Base-by-base conservation (phyloP, 331 rosid genomes). In the Phaseolus coccineus region DNA sequence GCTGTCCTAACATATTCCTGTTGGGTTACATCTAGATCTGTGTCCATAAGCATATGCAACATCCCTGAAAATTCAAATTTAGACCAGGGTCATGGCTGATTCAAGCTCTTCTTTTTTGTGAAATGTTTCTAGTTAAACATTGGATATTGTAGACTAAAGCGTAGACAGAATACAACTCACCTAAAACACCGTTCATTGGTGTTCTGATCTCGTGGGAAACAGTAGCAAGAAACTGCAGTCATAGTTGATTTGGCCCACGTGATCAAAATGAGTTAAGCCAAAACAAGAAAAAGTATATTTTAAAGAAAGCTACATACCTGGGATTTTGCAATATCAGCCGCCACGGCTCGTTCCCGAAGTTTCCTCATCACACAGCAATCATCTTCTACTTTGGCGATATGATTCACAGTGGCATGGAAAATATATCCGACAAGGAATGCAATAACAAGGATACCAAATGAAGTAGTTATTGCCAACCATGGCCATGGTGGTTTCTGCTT, bases 41-140 rank as follows among this genome's bases (percentile, higher is more conserved):
- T 91, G 87, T 96, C 98, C 98, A 96, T 91, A 48, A 96, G 97
- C 94, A 96, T 89, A 73, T 96, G 80, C 91, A 90, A 80, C 99
- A 90, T 96, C 82, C 99, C 99, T 96, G 95, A 65, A 88, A 73
- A 80, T 82, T 51, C 59, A 83, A 6, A 86, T 81, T 72, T 22
- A 76, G 72, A 75, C 12, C 24, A 66, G 48, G 62, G 76, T 71
- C 82, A 67, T 1, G 46, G 67, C 40, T 64, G 40, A 51, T 48
- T 19, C 69, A 81, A 80, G 67, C 79, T 59, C 55, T 52, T 27
- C 47, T 30, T 47, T 44, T 28, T 56, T 30, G 56, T 9, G 16
- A 4, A 27, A 48, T 9, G 14, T 55, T 47, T 3, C 75, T n/a
- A 47, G 10, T 13, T 65, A 72, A 16, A 50, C 35, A 66, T 50